Conservation (phyloP, 106 monocot species). For the Cymbidium sinense region DNA sequence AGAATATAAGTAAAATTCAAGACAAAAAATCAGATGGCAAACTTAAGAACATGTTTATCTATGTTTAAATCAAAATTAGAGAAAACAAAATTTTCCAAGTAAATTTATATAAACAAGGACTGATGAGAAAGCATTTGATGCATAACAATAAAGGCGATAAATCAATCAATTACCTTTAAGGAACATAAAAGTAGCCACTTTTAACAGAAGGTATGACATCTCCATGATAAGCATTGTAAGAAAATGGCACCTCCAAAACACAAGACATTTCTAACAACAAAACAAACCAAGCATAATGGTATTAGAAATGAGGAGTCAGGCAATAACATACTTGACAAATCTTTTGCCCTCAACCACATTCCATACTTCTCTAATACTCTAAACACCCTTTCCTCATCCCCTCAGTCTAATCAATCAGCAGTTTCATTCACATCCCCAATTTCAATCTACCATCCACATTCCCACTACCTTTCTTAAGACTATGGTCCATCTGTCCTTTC, state of each 20-base stretch:
- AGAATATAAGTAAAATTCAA: background rate
- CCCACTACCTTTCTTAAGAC: too few species aligned
- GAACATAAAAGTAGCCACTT: background rate
- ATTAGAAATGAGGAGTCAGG: too few species aligned
- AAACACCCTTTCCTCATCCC: too few species aligned
- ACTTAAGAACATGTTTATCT: background rate
- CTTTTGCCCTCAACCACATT: too few species aligned
- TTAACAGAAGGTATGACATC: background rate
- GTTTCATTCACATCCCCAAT: too few species aligned
- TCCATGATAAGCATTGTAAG: background rate
- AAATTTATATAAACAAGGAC: background rate
- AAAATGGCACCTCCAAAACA: background rate
- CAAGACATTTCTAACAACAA: background rate
- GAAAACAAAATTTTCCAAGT: background rate
- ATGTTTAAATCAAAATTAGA: background rate
- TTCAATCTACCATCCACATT: too few species aligned
- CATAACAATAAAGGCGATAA: background rate
- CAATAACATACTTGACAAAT: too few species aligned
- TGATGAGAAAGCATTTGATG: background rate
- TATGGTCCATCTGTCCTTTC: too few species aligned
- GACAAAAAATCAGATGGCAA: background rate
- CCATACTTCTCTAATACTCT: too few species aligned
- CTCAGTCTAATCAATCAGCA: too few species aligned
- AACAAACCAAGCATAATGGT: too few species aligned
- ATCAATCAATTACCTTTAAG: background rate